These are phyloP conservation scores for Rubroboletus pulcherrimus DNA, from an alignment of 768 basidiomycete genomes.

Conservation along the genomic window DNA sequence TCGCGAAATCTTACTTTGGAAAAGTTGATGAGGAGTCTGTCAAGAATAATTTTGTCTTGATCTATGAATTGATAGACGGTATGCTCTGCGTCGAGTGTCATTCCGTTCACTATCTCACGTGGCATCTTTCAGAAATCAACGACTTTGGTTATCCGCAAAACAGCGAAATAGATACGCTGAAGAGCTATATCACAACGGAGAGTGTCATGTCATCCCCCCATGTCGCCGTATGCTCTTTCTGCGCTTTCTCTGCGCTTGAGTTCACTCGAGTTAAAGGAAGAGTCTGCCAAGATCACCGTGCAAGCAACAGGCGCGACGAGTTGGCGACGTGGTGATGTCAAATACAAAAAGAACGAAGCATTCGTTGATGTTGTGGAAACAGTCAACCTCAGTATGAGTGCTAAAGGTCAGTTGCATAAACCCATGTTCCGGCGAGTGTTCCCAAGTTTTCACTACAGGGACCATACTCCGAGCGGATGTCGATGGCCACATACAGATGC, in stretches of 20 bases:
- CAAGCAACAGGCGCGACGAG: conserved; percentile 97
- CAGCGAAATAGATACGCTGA: conserved; percentile 95
- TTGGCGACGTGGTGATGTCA: conserved; percentile 94
- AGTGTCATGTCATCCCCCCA: conserved; percentile 85
- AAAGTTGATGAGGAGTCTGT: conserved; percentile 97
- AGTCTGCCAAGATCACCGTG: conserved; percentile 93
- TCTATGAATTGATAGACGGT: conserved; percentile 98
- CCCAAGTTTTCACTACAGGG: conserved; percentile 43
- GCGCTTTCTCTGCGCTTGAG: background rate
- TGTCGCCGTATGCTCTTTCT: conserved; percentile 57
- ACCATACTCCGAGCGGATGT: conserved; percentile 93
- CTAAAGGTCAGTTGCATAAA: conserved; percentile 56
- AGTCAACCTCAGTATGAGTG: conserved; percentile 95
- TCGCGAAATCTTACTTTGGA: conserved; percentile 94
- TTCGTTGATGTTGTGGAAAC: conserved; percentile 99
- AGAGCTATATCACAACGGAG: conserved; percentile 97
- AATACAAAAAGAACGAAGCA: conserved; percentile 99
- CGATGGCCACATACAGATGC: conserved; percentile 97
- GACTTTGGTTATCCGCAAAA: conserved; percentile 99
- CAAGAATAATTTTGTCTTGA: conserved; percentile 98
- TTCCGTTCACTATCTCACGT: conserved; percentile 6
- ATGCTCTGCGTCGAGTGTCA: conserved; percentile 12
- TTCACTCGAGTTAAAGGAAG: conserved; percentile 57
- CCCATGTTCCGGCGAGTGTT: background rate
- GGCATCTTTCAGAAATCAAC: conserved; percentile 70